Evolutionary conservation across 2,329 filamentous ascomycete genomes (phyloP), one percentile per base, ranked within the genome.

Genomic region (Plenodomus biglobosus): DNA sequence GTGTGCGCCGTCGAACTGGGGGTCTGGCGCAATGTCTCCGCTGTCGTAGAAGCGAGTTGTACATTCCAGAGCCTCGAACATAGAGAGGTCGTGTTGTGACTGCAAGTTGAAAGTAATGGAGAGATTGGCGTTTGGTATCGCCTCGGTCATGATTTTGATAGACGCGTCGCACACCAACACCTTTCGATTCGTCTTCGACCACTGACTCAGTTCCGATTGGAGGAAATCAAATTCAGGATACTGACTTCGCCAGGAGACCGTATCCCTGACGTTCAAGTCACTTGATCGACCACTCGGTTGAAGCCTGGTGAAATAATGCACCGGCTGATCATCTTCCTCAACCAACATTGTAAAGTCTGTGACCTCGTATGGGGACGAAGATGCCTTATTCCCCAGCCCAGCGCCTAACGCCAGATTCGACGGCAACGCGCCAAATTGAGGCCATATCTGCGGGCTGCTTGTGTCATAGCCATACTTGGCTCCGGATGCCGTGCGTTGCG

Each of bases 291-390:
- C 61, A 16, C 58, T 53, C 11, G 61, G 50, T 11, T 65, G 59
- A 7, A 72, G 61, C 38, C 64, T 60, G 0, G 73, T 74, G 44
- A 75, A 74, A n/a, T 61, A 70, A 50, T 76, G 74, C 20, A 75
- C 50, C 1, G 61, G 61, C 11, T 62, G 54, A 21, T 63, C 55
- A 6, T 66, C 67, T 17, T 66, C 69, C 44, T 72, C 69, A 18
- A 76, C 70, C 27, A 72, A 68, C 70, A 78, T 75, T 44, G 67
- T 64, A 35, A 77, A 76, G 8, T 70, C 60, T 2, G 55, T 52
- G 3, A 69, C 55, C 7, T 56, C 46, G 40, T 61, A 68, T 2
- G 62, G 53, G 18, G 57, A 51, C 8, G 58, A 42, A 2, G 47
- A 42, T 2, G 59, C 36, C 3, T 52, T 48, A 16, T 24, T 47